A percentile compares a stretch with the other conserved stretches of the same genome.
Evolutionary conservation across 129 eudicot species (phyloP).

Genomic region (Mikania micrantha): DNA sequence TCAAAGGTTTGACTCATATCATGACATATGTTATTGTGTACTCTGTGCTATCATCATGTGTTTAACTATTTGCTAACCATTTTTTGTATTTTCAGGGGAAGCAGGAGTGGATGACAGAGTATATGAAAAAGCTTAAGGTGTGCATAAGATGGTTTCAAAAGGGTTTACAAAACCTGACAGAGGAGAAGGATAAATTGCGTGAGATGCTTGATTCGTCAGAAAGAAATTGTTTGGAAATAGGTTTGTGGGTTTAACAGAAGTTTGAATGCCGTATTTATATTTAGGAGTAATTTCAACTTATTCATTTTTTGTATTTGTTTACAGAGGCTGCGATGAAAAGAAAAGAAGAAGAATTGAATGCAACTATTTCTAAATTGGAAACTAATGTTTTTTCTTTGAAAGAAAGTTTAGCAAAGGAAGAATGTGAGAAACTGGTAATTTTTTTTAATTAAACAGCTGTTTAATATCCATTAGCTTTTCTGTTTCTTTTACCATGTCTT

Average conservation of each 20-base stretch:
- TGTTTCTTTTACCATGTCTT: neutral
- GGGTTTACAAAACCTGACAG: constrained; percentile 29
- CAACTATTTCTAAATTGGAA: constrained; percentile 34
- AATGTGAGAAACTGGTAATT: constrained; percentile 41
- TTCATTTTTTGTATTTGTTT: neutral
- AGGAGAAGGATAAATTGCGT: constrained; percentile 37
- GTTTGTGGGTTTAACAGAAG: constrained; percentile 15
- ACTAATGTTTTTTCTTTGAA: constrained; percentile 26
- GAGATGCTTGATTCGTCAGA: constrained; percentile 36
- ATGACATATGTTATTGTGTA: neutral
- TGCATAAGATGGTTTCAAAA: constrained; percentile 55
- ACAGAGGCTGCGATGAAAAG: constrained; percentile 41
- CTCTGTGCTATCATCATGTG: neutral
- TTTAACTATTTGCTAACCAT: neutral
- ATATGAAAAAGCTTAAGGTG: constrained; percentile 36
- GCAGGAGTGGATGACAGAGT: constrained; percentile 35
- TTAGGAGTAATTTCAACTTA: neutral
- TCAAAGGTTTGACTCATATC: constrained; percentile 38
- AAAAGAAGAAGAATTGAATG: constrained; percentile 50
- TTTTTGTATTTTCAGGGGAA: constrained; percentile 28
- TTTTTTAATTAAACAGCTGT: neutral
- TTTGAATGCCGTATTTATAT: neutral
- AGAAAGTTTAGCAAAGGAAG: constrained; percentile 42
- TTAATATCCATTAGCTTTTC: neutral
- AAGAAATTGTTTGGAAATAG: constrained; percentile 34